Evolutionary conservation across 2,329 filamentous ascomycete species (phyloP), one percentile per base, ranked within the genome.

Genomic region (Alternaria sp.): DNA sequence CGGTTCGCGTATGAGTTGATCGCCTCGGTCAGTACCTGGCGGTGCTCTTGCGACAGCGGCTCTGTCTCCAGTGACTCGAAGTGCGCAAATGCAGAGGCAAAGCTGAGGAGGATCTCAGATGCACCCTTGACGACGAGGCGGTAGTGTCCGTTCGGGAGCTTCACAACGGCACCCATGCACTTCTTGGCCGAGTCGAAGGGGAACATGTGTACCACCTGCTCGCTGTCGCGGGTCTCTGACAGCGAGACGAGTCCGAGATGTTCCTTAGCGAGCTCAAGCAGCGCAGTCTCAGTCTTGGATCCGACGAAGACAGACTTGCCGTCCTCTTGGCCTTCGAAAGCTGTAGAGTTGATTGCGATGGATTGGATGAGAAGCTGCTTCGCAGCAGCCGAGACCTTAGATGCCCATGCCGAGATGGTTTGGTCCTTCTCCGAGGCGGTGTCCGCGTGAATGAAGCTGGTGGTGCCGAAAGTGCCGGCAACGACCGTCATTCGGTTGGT

Each of bases 251-350:
- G 84, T 47, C 83, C 85, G 6, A 88, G 79, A 58, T 85, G 79
- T 28, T 86, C 83, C 55, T 80, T 82, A 4, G 83, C 84, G 32
- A 87, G 79, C 26, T 83, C 79, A 9, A 87, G 79, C 3, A 88
- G 79, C 3, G 86, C 86, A 6, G 85, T 86, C 68, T 87, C 86
- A 1, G 86, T 87, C 75, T 87, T 87, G 54, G 86, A 87, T 6
- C 86, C 86, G 47, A 87, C 81, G 62, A 86, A 87, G 4, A 80
- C 80, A 40, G 85, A 81, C 17, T 83, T 81, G 6, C 84, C 83
- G 1, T 74, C 70, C 19, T 75, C 72, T 51, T 69, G 67, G 6
- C 70, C 71, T 65, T 88, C 86, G 52, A 88, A 87, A 0, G 86
- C 86, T 0, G 86, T 87, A 0, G 86, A 87, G 78, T 84, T 79